Evolutionary conservation across 139 green algal species (phyloP).

Genomic region (Yamagishiella unicocca): DNA sequence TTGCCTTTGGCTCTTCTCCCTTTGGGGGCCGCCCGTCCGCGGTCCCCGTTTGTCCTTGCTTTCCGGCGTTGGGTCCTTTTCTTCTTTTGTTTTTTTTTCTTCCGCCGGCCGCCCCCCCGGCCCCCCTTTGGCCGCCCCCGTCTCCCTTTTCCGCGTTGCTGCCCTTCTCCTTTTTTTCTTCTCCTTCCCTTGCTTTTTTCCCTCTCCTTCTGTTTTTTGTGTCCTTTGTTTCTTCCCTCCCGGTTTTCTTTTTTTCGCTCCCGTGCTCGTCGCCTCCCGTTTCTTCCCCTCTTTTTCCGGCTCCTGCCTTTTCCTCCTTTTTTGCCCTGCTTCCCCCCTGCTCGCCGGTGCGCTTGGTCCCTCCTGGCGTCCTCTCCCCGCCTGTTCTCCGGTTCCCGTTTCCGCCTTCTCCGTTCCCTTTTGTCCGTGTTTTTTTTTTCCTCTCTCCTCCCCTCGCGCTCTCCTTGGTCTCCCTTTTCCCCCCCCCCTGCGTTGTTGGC

Average conservation of each 20-base stretch:
- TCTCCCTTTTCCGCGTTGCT: not conserved
- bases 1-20: not conserved
- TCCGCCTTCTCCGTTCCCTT: not conserved
- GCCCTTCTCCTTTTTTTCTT: not conserved
- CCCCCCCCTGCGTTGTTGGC: not conserved
- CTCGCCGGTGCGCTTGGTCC: too few species aligned
- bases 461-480: not conserved
- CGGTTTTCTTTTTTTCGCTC: not conserved
- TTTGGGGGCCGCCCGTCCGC: too few species aligned
- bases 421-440: not conserved
- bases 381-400: not conserved
- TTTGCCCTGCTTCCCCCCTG: too few species aligned
- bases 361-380: not conserved
- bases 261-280: not conserved
- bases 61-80: not conserved
- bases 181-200: not conserved
- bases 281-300: not conserved
- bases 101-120: too few species aligned
- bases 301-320: not conserved
- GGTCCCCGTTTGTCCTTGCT: too few species aligned
- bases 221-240: not conserved
- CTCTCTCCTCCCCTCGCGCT: not conserved
- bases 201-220: not conserved
- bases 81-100: not conserved
- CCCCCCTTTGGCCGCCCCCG: not conserved